Evolutionary conservation across 306 rosid genomes (phyloP), one percentile per base, ranked within the genome.

Genomic region (Acacia crassicarpa): DNA sequence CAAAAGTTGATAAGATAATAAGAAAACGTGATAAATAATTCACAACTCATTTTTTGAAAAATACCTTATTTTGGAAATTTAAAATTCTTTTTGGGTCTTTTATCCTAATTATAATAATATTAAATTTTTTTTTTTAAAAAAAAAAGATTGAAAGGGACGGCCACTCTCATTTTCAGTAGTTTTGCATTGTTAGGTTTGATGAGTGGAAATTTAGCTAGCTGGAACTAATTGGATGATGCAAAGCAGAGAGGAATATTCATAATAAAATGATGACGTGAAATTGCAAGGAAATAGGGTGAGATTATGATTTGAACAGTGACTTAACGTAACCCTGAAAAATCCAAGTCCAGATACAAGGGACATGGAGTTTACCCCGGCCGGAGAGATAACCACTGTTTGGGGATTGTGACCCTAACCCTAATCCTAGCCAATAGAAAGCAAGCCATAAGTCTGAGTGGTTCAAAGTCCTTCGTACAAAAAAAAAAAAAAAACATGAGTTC

Each of bases 241-340:
- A 62, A 62, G 68, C 27, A 25, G 3, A 62, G 20, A 62, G 40
- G 38, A 45, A 17, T 6, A 17, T 20, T 67, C 48, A 12, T 19
- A 38, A 20, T 67, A 19, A 33, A 17, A 67, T 38, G 23, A 33
- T 58, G 69, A 33, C 61, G 63, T 43, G 89, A 86, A 86, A 72
- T 44, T 35, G 73, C 83, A 38, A 76, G 82, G 89, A 86, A 86
- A 80, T 65, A 40, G 20, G 74, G 74, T 49, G 23, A 45, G 5
- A 12, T 8, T 5, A 17, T 23, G 61, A 79, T 79, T 54, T 8
- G 46, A 74, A 46, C 70, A 25, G 58, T 75, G 25, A 66, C 45
- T 66, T 25, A 8, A 66, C 25, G 35, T 25, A 8, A 56, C 6
- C 12, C 71, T 14, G 6, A 27, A 66, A 66, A 17, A 32, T 33